Evolutionary conservation across 805 yeast genomes (phyloP), one percentile per base, ranked within the genome.

Genomic region (Hanseniaspora vineae): DNA sequence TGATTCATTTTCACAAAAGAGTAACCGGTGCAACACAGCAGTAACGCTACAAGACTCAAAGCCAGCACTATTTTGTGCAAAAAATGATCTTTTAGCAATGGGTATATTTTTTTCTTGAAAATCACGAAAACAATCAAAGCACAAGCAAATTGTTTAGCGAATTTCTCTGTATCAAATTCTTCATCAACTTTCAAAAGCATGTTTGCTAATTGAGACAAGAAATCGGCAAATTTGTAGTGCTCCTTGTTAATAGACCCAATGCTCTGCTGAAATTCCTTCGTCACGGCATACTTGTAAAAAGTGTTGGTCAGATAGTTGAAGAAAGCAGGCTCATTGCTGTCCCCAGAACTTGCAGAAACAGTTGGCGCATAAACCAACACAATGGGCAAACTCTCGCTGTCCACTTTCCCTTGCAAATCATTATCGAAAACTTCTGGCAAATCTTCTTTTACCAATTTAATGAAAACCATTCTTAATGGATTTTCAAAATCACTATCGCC

Each of bases 1-100:
- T 71, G 70, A 53, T 80, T 69, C 46, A 80, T 78, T 23, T 72
- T 62, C 0, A 83, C 73, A 58, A 78, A 84, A 64, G 76, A 80
- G 53, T 75, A 75, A 0, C 94, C 94, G 35, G 83, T 70, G 11
- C 75, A 50, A 5, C 79, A 60, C 2, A 73, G 55, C 1, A 70
- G n/a, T 19, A 67, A 52, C 17, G 56, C 50, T 48, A 64, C 54
- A 20, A 64, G 54, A 42, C 61, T 58, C 31, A 45, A 31, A n/a
- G 42, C 2, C 13, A 45, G 40, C n/a, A 23, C 32, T 13, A 33
- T 42, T 3, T 31, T 18, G 14, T 47, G 31, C 18, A 29, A 9
- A 23, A 12, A 18, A 31, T 18, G 31, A 10, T 52, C 42, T 20
- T 54, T 44, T 6, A 47, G 10, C 12, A 29, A 29, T 3, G 67